These are phyloP conservation scores for Patellifolia procumbens DNA, from an alignment of 179 eudicot species.

Conservation along the genomic window DNA sequence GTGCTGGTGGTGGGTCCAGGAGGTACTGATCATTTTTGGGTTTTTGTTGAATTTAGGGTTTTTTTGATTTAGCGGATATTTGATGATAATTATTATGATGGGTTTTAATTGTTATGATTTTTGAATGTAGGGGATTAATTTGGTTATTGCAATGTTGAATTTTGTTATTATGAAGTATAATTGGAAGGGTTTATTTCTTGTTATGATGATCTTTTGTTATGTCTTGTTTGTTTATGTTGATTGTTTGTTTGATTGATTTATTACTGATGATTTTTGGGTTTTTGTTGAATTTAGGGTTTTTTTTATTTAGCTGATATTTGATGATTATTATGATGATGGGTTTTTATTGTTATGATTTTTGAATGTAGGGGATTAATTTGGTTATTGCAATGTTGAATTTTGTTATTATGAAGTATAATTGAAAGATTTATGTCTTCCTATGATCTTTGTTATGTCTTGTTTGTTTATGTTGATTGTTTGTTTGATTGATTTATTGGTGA, in stretches of 20 bases:
- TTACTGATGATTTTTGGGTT: too few relatives aligned
- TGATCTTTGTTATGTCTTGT: not conserved
- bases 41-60: too few relatives aligned
- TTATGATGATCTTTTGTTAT: not conserved
- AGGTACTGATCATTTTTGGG: constrained; percentile 19
- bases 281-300: too few relatives aligned
- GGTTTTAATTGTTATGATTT: not conserved
- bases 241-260: too few relatives aligned
- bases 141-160: not conserved
- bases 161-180: not conserved
- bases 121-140: not conserved
- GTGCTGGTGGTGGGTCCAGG: constrained; percentile 14
- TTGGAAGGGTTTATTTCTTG: not conserved
- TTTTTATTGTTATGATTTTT: too few relatives aligned
- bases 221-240: too few relatives aligned
- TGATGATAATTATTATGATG: not conserved
- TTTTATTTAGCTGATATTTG: too few relatives aligned
- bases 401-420: not conserved
- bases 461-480: not conserved
- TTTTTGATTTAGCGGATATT: not conserved
- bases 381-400: not conserved
- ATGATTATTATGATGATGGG: too few relatives aligned
- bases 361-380: too few relatives aligned
- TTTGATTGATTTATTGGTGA: not conserved
- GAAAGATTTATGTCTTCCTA: not conserved